A percentile compares a stretch with the other conserved stretches of the same genome.
Conservation (phyloP, 345 rosid genomes). For the Diplotaxis tenuifolia region DNA sequence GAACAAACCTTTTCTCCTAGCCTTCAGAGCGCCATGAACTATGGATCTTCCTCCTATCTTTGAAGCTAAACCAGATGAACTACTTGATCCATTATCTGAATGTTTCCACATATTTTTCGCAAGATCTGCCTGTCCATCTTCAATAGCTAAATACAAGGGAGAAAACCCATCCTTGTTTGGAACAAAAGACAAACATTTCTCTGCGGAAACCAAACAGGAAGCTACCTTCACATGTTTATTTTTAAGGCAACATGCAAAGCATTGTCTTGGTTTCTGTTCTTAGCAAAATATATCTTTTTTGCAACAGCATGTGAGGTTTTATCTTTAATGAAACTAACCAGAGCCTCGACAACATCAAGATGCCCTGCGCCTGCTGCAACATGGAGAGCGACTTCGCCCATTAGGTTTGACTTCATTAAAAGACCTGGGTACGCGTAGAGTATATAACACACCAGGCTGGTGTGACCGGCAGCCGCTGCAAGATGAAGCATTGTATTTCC, state of each 20-base stretch:
- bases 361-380: background rate
- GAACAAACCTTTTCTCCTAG: background rate
- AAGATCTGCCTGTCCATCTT: background rate
- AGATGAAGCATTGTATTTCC: background rate
- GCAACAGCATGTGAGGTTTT: background rate
- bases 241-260: constrained; percentile 1
- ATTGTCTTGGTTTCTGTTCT: too few relatives aligned
- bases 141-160: background rate
- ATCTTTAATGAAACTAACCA: background rate
- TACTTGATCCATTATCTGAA: background rate
- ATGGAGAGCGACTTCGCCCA: too few relatives aligned
- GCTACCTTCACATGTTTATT: background rate
- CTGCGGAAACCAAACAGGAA: background rate
- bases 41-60: background rate
- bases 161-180: background rate
- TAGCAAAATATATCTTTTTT: too few relatives aligned
- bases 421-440: background rate
- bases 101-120: background rate
- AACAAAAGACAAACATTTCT: background rate
- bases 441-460: background rate
- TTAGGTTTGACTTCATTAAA: background rate
- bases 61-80: background rate
- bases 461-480: background rate
- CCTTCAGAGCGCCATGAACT: background rate
- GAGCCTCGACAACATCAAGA: background rate